Evolutionary conservation across 2,329 filamentous ascomycete genomes (phyloP).

Genomic region (Penicillium verrucosum): DNA sequence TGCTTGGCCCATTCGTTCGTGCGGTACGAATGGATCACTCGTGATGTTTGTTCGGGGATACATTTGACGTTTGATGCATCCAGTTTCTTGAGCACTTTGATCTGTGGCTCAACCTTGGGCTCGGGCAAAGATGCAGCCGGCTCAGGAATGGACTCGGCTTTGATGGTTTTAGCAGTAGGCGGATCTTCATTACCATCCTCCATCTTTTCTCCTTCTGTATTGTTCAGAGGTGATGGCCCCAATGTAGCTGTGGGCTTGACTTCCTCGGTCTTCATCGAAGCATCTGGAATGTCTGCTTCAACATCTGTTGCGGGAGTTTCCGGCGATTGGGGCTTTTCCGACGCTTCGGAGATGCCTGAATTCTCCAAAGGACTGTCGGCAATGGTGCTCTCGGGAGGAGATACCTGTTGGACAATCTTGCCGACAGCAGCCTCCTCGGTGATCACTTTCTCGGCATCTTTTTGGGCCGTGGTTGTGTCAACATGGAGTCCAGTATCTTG

Average conservation of each 20-base stretch:
- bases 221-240: background rate
- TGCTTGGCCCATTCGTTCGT: conserved; percentile 98
- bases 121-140: background rate
- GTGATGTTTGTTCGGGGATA: conserved; percentile 69
- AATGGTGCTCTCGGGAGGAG: background rate
- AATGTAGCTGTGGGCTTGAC: background rate
- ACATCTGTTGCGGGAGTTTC: background rate
- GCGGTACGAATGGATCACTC: conserved; percentile 75
- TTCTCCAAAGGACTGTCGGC: background rate
- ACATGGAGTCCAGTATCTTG: background rate
- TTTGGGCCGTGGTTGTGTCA: background rate
- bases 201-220: background rate
- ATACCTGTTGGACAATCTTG: background rate
- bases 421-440: background rate
- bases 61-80: conserved; percentile 47
- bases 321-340: background rate
- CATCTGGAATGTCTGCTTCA: background rate
- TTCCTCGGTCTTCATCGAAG: background rate
- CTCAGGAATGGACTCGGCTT: background rate
- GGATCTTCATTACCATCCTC: background rate
- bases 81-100: conserved; percentile 18
- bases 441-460: background rate
- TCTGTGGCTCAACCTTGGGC: background rate
- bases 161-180: background rate
- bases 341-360: background rate